Base-by-base conservation (phyloP, 495 filamentous ascomycete genomes). In the Podospora sp. region DNA sequence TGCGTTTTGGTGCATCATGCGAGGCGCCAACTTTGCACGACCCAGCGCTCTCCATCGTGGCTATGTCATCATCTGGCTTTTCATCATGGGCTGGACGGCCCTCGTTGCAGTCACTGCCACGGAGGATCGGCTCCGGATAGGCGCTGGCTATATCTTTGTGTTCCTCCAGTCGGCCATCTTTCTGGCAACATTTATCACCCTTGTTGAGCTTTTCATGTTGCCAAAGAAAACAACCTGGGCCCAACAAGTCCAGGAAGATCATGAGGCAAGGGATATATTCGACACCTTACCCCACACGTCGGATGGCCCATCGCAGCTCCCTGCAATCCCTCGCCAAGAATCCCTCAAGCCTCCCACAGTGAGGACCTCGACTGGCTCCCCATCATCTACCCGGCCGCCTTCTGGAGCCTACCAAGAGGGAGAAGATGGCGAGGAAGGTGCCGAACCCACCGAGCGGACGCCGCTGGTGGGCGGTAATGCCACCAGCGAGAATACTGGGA, bases 11-110 rank as follows among this genome's bases (percentile, higher is more conserved):
- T 88, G 92, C 60, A 83, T 97, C 61, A 90, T 94, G 70, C 85
- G 90, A 8, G 90, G 92, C 5, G 90, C 92, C 16, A 91, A 95
- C 75, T 90, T 87, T 68, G 86, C 90, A 6, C 85, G 93, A n/a
- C 94, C 94, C 12, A 92, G 90, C 4, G 95, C 94, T 2, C 86
- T 99, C 22, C 90, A 93, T 60, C 83, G 94, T 29, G 84, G 88
- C 20, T 97, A 96, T 78, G 86, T 87, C 50, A 84, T 91, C 36
- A 85, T 95, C 22, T 97, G 95, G 93, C 82, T 95, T 67, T 97
- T 92, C 73, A 68, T 87, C 26, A 74, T 92, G 9, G 83, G 87
- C 29, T 97, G 92, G 88, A 76, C 87, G 21, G 70, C 91, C 35
- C 82, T 96, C 35, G 88, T 97, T 16, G 83, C 81, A 14, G 85